phyloP scores from a whole-genome alignment of 1,284 basidiomycete species.

The Cystobasidium slooffiae region DNA sequence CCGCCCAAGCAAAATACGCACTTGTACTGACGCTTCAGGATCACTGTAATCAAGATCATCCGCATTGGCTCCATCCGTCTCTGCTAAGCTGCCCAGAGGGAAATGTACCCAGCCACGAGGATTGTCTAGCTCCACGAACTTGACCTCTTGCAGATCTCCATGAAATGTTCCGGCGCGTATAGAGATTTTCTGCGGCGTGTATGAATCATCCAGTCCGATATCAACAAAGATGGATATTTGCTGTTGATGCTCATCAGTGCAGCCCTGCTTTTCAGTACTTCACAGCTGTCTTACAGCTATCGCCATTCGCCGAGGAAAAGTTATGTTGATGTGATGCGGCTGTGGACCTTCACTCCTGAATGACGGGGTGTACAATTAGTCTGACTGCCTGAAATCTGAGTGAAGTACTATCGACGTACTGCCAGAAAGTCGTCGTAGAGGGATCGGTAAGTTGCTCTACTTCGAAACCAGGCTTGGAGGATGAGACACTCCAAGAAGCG shows the following conservation, averaged over 20 bases:
- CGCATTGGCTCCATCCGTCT: conserved; percentile 29
- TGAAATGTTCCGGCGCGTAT: conserved; percentile 90
- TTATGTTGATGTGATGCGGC: conserved; percentile 92
- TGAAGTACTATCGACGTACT: conserved; percentile 67
- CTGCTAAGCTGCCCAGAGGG: conserved; percentile 69
- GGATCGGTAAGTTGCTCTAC: conserved; percentile 86
- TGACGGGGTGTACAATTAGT: neutral
- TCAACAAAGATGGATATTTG: conserved; percentile 89
- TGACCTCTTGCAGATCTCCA: conserved; percentile 88
- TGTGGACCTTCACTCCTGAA: conserved; percentile 93
- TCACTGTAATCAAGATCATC: conserved; percentile 32
- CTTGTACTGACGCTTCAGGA: conserved; percentile 45
- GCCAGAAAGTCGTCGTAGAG: conserved; percentile 95
- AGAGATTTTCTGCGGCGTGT: conserved; percentile 88
- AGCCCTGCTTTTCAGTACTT: neutral
- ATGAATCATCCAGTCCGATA: conserved; percentile 89
- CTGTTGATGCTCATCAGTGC: conserved; percentile 59
- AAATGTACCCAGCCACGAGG: conserved; percentile 96
- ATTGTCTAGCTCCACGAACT: conserved; percentile 80
- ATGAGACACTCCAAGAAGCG: conserved; percentile 95
- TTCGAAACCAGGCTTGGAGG: conserved; percentile 94
- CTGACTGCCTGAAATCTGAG: neutral
- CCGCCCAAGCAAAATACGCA: neutral
- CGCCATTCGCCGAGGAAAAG: conserved; percentile 87
- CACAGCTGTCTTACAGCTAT: conserved; percentile 68